phyloP scores from a whole-genome alignment of 2,329 filamentous ascomycete species.

The Elsinoe australis region DNA sequence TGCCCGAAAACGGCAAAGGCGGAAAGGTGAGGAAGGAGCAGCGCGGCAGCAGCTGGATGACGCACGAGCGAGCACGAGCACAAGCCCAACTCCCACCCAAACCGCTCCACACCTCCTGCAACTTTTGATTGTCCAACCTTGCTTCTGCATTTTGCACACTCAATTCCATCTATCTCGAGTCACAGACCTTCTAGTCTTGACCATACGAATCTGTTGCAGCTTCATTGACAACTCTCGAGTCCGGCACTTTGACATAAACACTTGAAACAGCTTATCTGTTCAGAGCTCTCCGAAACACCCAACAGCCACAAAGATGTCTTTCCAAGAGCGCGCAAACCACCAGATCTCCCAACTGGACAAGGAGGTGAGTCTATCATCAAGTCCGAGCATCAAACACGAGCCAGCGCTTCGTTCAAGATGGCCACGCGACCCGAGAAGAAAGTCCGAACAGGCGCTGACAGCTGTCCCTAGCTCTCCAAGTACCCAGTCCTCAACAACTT shows the following conservation, averaged over 20 bases:
- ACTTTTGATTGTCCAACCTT: neutral
- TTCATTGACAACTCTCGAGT: conserved; percentile 8
- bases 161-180: neutral
- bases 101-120: neutral
- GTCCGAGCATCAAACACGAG: too few species aligned
- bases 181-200: neutral
- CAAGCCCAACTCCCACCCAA: neutral
- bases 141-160: conserved; percentile 2
- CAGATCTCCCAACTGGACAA: conserved; percentile 74
- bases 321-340: conserved; percentile 68
- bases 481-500: conserved; percentile 77
- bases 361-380: conserved; percentile 52
- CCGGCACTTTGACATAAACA: neutral
- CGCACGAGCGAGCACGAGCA: neutral
- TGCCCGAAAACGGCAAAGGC: neutral
- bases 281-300: neutral
- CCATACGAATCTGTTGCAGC: neutral
- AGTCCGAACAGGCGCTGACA: conserved; percentile 19
- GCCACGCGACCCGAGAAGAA: neutral
- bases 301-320: conserved; percentile 51
- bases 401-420: conserved; percentile 14
- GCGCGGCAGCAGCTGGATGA: neutral
- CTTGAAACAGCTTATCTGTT: conserved; percentile 13
- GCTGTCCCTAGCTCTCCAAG: conserved; percentile 62
- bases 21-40: neutral